Conservation (phyloP, 148 eudicot species). For the Cornus suecica region DNA sequence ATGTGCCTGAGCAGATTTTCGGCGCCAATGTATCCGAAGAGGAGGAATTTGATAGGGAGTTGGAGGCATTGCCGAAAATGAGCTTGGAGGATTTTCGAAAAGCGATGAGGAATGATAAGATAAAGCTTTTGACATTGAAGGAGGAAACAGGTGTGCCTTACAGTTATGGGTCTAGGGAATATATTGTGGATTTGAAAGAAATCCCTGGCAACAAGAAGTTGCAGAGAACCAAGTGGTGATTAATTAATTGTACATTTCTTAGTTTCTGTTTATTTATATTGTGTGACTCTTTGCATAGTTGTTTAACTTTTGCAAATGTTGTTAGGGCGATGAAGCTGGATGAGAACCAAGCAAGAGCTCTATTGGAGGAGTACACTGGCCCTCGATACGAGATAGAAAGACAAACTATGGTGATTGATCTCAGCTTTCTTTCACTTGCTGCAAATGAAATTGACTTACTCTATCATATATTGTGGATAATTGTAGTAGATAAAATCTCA, state of each 20-base stretch:
- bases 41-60: constrained; percentile 51
- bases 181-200: constrained; percentile 76
- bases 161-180: constrained; percentile 40
- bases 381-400: constrained; percentile 68
- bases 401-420: constrained; percentile 46
- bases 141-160: constrained; percentile 39
- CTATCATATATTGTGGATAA: background rate
- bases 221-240: constrained; percentile 72
- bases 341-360: constrained; percentile 38
- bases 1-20: constrained; percentile 86
- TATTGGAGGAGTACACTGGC: constrained; percentile 60
- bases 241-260: background rate
- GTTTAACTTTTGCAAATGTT: constrained; percentile 23
- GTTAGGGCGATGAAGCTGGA: constrained; percentile 76
- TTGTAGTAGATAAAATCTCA: background rate
- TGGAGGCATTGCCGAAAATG: constrained; percentile 59
- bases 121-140: constrained; percentile 58
- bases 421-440: background rate
- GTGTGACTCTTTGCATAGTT: constrained; percentile 2
- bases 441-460: background rate
- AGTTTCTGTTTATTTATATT: background rate
- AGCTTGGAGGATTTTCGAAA: constrained; percentile 58
- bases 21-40: constrained; percentile 65
- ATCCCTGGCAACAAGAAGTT: constrained; percentile 70
- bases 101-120: constrained; percentile 49